These are phyloP conservation scores for Phanerodontia chrysosporium DNA, from an alignment of 768 basidiomycete species.

Conservation along the genomic window DNA sequence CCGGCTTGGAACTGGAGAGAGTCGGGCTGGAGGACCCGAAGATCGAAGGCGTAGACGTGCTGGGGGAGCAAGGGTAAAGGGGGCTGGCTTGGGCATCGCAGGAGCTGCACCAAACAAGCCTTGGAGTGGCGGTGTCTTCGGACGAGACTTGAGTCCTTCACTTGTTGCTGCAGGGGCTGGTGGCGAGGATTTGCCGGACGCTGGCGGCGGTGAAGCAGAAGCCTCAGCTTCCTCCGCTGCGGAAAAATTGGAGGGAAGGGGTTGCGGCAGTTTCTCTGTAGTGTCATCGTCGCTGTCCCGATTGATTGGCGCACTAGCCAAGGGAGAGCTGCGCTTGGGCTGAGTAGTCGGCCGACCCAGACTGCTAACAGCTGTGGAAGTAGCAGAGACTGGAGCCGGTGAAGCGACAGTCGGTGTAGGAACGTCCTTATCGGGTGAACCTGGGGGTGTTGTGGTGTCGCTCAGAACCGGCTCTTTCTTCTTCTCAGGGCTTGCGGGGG, in stretches of 20 bases:
- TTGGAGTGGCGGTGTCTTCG: slow-evolving; percentile 48
- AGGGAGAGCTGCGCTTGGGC: slow-evolving; percentile 72
- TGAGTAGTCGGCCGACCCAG: slow-evolving; percentile 59
- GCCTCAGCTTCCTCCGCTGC: background rate
- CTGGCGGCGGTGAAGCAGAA: slow-evolving; percentile 2
- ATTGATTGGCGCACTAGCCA: slow-evolving; percentile 48
- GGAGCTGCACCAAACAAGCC: slow-evolving; percentile 5
- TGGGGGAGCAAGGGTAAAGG: slow-evolving; percentile 11
- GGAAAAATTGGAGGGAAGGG: background rate
- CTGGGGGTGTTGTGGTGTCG: slow-evolving; percentile 58
- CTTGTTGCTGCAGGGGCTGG: slow-evolving; percentile 3
- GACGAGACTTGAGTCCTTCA: slow-evolving; percentile 28
- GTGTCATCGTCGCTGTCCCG: slow-evolving; percentile 41
- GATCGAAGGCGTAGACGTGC: background rate
- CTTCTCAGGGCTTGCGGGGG: slow-evolving; percentile 5
- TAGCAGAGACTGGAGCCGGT: slow-evolving; percentile 16
- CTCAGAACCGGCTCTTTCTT: background rate
- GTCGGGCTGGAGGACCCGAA: background rate
- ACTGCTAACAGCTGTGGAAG: slow-evolving; percentile 35
- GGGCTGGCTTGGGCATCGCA: slow-evolving; percentile 11
- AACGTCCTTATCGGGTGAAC: slow-evolving; percentile 44
- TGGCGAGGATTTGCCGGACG: background rate
- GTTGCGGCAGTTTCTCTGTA: background rate
- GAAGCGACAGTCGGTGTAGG: slow-evolving; percentile 30
- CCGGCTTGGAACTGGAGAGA: background rate